phyloP scores from a whole-genome alignment of 176 grass and related monocot genomes.

The Oryza meyeriana region DNA sequence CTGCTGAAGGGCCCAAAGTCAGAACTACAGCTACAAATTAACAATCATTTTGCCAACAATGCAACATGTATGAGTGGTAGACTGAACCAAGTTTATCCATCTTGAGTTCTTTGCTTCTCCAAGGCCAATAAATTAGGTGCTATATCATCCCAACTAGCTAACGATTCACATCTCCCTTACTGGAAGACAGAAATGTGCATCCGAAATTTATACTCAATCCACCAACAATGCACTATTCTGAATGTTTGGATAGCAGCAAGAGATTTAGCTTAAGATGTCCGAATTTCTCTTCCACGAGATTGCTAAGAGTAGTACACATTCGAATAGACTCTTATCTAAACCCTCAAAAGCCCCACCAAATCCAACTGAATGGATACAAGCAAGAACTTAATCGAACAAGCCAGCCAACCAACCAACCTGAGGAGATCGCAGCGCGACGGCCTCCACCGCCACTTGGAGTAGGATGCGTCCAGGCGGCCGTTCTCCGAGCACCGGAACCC shows the following conservation, averaged over 20 bases:
- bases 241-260: background rate
- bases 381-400: background rate
- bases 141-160: background rate
- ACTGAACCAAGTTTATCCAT: background rate
- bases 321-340: background rate
- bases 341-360: background rate
- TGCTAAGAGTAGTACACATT: too few species aligned
- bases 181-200: background rate
- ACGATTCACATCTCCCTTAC: background rate
- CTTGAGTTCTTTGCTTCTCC: background rate
- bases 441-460: slow-evolving; percentile 85
- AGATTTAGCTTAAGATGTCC: background rate
- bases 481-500: slow-evolving; percentile 91
- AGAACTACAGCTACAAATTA: background rate
- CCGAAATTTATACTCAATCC: background rate
- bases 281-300: background rate
- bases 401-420: slow-evolving; percentile 58
- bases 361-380: background rate
- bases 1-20: background rate
- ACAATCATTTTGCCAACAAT: background rate
- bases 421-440: slow-evolving; percentile 72
- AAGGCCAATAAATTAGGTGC: background rate
- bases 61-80: background rate
- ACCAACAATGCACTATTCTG: background rate
- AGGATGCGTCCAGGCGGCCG: slow-evolving; percentile 62